These are phyloP conservation scores for Nicotiana tomentosiformis DNA, from an alignment of 257 asterid species.

Conservation along the genomic window DNA sequence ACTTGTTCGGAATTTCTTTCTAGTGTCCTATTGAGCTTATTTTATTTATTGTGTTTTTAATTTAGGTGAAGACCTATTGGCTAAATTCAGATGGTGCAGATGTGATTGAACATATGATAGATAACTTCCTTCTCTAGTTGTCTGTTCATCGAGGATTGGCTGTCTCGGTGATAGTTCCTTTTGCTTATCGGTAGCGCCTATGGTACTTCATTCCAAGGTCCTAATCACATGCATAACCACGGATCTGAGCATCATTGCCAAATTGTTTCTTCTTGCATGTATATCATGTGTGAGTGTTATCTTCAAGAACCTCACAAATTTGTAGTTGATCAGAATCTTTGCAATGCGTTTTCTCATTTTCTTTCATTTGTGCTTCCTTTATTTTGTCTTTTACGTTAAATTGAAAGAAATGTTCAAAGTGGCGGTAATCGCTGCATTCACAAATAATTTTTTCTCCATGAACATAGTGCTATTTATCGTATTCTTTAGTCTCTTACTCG, in stretches of 20 bases:
- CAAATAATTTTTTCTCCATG: neutral
- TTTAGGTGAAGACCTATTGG: conserved; percentile 86
- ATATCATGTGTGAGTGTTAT: neutral
- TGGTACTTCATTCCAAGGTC: neutral
- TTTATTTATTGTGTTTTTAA: neutral
- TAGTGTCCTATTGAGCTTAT: neutral
- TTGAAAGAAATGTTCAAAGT: neutral
- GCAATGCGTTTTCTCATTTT: neutral
- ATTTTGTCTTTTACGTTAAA: neutral
- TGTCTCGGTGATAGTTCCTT: neutral
- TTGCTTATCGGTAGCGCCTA: neutral
- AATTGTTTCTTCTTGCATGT: neutral
- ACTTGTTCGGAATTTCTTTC: neutral
- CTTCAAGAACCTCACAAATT: neutral
- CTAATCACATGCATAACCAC: neutral
- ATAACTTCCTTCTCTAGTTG: conserved; percentile 53
- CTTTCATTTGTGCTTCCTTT: neutral
- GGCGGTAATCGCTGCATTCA: neutral
- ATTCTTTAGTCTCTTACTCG: neutral
- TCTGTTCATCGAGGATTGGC: neutral
- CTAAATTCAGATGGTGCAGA: conserved; percentile 85
- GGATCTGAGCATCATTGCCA: neutral
- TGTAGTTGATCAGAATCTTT: neutral
- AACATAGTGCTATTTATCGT: neutral
- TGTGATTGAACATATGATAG: conserved; percentile 84